Evolutionary conservation across 352 stramenopile species (phyloP).

Genomic region (Phytophthora pisi): DNA sequence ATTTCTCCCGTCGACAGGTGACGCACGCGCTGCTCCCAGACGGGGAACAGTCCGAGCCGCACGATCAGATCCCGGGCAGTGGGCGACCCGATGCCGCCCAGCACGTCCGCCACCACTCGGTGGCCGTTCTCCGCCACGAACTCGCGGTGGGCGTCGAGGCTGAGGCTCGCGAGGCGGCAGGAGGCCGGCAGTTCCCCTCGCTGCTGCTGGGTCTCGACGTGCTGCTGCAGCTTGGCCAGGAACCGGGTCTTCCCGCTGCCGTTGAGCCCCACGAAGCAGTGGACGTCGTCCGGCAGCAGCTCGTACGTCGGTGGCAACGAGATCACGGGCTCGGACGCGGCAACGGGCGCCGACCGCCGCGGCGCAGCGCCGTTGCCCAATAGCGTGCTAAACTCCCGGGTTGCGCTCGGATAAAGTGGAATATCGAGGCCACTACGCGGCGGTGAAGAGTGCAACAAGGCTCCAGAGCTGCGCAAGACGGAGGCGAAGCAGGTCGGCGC

Average conservation of each 20-base stretch:
- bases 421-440: slow-evolving; percentile 5
- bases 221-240: slow-evolving; percentile 48
- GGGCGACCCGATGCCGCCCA: slow-evolving; percentile 70
- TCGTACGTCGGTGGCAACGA: slow-evolving; percentile 46
- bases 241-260: slow-evolving; percentile 74
- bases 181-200: slow-evolving; percentile 30
- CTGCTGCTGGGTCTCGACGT: slow-evolving; percentile 28
- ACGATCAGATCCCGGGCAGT: slow-evolving; percentile 90
- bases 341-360: slow-evolving; percentile 8
- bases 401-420: slow-evolving; percentile 8
- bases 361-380: slow-evolving; percentile 11
- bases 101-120: slow-evolving; percentile 64
- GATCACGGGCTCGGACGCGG: slow-evolving; percentile 35
- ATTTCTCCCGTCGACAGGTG: slow-evolving; percentile 94
- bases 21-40: slow-evolving; percentile 82
- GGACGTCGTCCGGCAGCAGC: slow-evolving; percentile 55
- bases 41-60: slow-evolving; percentile 90
- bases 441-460: slow-evolving; percentile 4
- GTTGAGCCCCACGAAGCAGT: slow-evolving; percentile 78
- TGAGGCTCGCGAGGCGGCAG: slow-evolving; percentile 54
- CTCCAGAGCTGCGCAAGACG: slow-evolving; percentile 11
- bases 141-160: slow-evolving; percentile 87
- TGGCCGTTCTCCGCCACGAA: slow-evolving; percentile 71
- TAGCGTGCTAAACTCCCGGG: slow-evolving; percentile 18
- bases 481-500: not conserved